Evolutionary conservation across 371 early-diverging fungal genomes (phyloP).

Genomic region (Mucor lusitanicus): DNA sequence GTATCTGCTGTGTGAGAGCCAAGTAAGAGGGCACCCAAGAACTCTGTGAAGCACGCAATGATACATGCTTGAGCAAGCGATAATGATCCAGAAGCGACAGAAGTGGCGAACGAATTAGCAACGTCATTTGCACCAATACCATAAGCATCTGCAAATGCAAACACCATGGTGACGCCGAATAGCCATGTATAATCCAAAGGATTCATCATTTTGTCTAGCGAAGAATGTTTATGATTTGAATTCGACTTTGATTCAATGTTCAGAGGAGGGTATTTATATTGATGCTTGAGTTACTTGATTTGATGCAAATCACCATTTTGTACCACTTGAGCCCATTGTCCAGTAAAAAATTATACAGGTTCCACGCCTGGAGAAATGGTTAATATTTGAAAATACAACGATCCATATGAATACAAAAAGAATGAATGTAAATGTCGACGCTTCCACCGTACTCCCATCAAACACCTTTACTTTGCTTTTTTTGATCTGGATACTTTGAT

Average conservation of each 20-base stretch:
- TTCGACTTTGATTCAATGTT: background rate
- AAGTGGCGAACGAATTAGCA: slow-evolving; percentile 88
- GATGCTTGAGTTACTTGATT: background rate
- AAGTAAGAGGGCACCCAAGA: slow-evolving; percentile 79
- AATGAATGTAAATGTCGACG: background rate
- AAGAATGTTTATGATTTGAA: background rate
- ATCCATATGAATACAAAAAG: background rate
- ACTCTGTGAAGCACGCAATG: slow-evolving; percentile 85
- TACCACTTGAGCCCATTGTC: background rate
- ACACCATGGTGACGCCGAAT: slow-evolving; percentile 69
- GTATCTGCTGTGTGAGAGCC: slow-evolving; percentile 76
- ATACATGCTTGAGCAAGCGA: slow-evolving; percentile 73
- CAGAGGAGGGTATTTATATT: background rate
- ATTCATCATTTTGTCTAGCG: slow-evolving; percentile 5
- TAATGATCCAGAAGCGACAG: slow-evolving; percentile 82
- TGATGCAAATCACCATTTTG: background rate
- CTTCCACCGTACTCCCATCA: background rate
- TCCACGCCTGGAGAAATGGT: background rate
- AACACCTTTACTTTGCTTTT: background rate
- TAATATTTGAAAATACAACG: background rate
- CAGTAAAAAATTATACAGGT: background rate
- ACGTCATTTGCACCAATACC: slow-evolving; percentile 90
- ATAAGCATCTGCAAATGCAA: slow-evolving; percentile 67
- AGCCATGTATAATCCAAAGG: slow-evolving; percentile 71
- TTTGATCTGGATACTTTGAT: background rate